Conservation (phyloP, 805 yeast genomes). For the Pichia thaimueangensis region DNA sequence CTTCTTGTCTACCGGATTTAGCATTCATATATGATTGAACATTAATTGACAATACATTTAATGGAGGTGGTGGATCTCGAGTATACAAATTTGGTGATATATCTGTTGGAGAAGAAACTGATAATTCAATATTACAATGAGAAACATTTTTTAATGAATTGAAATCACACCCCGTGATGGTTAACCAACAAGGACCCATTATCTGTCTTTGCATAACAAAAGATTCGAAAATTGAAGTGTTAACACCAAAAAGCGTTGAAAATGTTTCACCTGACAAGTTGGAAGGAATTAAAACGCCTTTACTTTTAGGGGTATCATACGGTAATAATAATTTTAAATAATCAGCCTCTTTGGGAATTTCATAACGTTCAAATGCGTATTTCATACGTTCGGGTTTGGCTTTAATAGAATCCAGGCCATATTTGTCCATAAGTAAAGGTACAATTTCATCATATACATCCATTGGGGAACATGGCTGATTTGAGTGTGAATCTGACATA, state of each 20-base stretch:
- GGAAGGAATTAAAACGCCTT: constrained; percentile 45
- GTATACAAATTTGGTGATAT: constrained; percentile 39
- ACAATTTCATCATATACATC: constrained; percentile 77
- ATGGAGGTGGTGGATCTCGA: constrained; percentile 49
- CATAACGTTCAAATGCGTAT: constrained; percentile 84
- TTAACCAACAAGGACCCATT: constrained; percentile 98
- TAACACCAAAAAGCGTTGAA: constrained; percentile 72
- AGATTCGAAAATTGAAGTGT: constrained; percentile 69
- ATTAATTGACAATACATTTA: constrained; percentile 68
- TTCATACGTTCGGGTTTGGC: constrained; percentile 69
- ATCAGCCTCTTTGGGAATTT: constrained; percentile 70
- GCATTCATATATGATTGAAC: constrained; percentile 76
- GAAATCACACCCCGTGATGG: constrained; percentile 60
- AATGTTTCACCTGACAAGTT: constrained; percentile 73
- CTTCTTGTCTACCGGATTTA: constrained; percentile 74
- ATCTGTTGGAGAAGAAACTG: constrained; percentile 42
- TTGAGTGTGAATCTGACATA: constrained; percentile 13
- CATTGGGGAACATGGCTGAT: constrained; percentile 38
- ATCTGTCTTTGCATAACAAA: constrained; percentile 76
- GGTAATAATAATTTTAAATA: constrained; percentile 78
- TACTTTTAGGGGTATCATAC: constrained; percentile 53
- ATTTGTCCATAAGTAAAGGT: constrained; percentile 56
- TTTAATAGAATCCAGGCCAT: constrained; percentile 54
- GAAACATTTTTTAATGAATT: constrained; percentile 54
- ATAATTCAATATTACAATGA: constrained; percentile 74